Evolutionary conservation across 2,329 filamentous ascomycete species (phyloP).

Genomic region (Pyrenophora teres): DNA sequence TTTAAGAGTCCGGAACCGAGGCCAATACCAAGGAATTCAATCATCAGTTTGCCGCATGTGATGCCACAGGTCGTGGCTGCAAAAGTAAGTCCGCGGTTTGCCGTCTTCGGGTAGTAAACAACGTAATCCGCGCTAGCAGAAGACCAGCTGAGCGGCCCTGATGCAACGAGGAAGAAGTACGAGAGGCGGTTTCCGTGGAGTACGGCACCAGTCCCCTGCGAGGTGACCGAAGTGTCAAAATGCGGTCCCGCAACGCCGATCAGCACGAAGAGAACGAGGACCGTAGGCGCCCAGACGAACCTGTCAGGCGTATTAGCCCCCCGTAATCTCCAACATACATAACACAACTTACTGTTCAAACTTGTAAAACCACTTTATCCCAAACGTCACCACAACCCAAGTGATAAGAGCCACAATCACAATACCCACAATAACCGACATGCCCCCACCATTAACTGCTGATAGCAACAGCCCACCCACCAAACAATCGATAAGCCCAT

Average conservation of each 20-base stretch:
- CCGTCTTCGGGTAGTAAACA: slow-evolving; percentile 63
- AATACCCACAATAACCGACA: slow-evolving; percentile 64
- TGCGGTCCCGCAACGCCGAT: slow-evolving; percentile 44
- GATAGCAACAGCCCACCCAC: slow-evolving; percentile 65
- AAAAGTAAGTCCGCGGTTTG: slow-evolving; percentile 54
- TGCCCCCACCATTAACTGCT: slow-evolving; percentile 60
- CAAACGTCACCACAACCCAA: slow-evolving; percentile 31
- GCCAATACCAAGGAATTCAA: slow-evolving; percentile 64
- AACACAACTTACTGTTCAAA: slow-evolving; percentile 22
- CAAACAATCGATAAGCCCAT: slow-evolving; percentile 62
- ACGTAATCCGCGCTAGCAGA: slow-evolving; percentile 67
- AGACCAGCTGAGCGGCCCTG: slow-evolving; percentile 64
- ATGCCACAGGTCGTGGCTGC: slow-evolving; percentile 61
- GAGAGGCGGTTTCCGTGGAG: slow-evolving; percentile 63
- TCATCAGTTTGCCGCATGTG: slow-evolving; percentile 60
- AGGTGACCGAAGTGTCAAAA: slow-evolving; percentile 59
- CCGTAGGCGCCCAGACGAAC: slow-evolving; percentile 31
- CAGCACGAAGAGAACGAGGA: slow-evolving; percentile 32
- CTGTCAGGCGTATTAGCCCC: not conserved
- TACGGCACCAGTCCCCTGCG: slow-evolving; percentile 54
- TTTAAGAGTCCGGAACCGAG: slow-evolving; percentile 61
- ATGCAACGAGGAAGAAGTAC: slow-evolving; percentile 70
- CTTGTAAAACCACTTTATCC: slow-evolving; percentile 33
- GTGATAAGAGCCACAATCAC: slow-evolving; percentile 56
- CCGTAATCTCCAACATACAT: not conserved